Evolutionary conservation across 805 yeast genomes (phyloP), one percentile per base, ranked within the genome.

Genomic region (Pichia occidentalis): DNA sequence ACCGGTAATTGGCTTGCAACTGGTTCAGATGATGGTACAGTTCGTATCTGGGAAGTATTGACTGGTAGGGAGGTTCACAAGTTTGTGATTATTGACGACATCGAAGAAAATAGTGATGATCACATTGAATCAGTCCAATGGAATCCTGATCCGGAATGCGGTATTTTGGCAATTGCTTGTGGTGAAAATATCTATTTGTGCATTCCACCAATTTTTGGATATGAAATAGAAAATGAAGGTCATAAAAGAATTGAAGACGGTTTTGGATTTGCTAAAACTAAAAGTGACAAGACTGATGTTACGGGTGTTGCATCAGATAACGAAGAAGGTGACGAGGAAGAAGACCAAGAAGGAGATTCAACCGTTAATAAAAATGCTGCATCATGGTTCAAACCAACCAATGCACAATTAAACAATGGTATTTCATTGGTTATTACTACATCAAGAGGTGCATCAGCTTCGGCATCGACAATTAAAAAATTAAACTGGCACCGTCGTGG

Each of bases 401-500:
- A 73, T 34, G 75, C 73, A 44, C 80, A 78, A 49, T 66, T 70
- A 24, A 59, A 57, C 24, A 65, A 73, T 36, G 95, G 95, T 39
- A 77, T 87, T 26, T 73, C 82, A 13, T 80, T 85, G 3, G 76
- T 84, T 14, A 72, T 92, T 34, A 74, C 82, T 37, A 67, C 73
- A 40, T 53, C 61, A n/a, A 49, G 61, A 31, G 62, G 63, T 31
- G 44, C 52, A n/a, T 46, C 49, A 9, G 41, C 57, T 13, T 69
- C 82, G 45, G 59, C 65, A 13, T 73, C 77, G 45, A 72, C 84
- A 1, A 75, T 90, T 45, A 87, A 85, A 62, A 80, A 78, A 54
- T 49, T 92, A 17, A 75, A 95, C 48, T 92, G 98, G 98, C 98
- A 92, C 61, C 73, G 96, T 60, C 83, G 84, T 56, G 98, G 98